These are phyloP conservation scores for Penicillium hesseltinei DNA, from an alignment of 2,329 filamentous ascomycete species.

Conservation along the genomic window DNA sequence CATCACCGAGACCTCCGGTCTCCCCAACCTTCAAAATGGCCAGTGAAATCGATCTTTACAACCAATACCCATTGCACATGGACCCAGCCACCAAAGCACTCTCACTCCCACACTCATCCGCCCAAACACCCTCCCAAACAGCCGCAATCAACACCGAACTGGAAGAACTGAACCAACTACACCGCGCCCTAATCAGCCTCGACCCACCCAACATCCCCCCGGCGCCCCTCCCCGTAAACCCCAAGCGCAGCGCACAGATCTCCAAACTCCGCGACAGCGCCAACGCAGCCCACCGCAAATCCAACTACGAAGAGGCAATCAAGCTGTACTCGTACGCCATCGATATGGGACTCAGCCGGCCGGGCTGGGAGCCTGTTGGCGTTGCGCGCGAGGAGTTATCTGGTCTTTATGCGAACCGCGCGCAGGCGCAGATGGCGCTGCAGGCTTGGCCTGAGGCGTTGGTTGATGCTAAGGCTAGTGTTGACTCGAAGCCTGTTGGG, in stretches of 20 bases:
- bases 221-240: slow-evolving; percentile 86
- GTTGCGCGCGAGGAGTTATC: slow-evolving; percentile 82
- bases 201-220: slow-evolving; percentile 69
- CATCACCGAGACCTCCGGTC: slow-evolving; percentile 3
- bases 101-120: slow-evolving; percentile 47
- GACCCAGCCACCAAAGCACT: slow-evolving; percentile 80
- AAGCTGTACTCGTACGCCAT: slow-evolving; percentile 82
- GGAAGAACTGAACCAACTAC: slow-evolving; percentile 71
- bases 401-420: slow-evolving; percentile 77
- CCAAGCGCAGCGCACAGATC: slow-evolving; percentile 84
- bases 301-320: slow-evolving; percentile 70
- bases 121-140: slow-evolving; percentile 43
- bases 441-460: slow-evolving; percentile 80
- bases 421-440: slow-evolving; percentile 80
- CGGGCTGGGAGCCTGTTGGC: slow-evolving; percentile 81
- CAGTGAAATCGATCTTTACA: slow-evolving; percentile 56
- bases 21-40: slow-evolving; percentile 23
- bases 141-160: slow-evolving; percentile 64
- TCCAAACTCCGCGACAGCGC: slow-evolving; percentile 86
- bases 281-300: slow-evolving; percentile 79
- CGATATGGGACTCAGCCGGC: slow-evolving; percentile 80
- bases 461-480: slow-evolving; percentile 83
- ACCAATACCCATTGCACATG: slow-evolving; percentile 74
- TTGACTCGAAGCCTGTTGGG: slow-evolving; percentile 79
- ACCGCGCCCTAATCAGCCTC: slow-evolving; percentile 67